phyloP scores from a whole-genome alignment of 257 asterid species.

The Avicennia marina region DNA sequence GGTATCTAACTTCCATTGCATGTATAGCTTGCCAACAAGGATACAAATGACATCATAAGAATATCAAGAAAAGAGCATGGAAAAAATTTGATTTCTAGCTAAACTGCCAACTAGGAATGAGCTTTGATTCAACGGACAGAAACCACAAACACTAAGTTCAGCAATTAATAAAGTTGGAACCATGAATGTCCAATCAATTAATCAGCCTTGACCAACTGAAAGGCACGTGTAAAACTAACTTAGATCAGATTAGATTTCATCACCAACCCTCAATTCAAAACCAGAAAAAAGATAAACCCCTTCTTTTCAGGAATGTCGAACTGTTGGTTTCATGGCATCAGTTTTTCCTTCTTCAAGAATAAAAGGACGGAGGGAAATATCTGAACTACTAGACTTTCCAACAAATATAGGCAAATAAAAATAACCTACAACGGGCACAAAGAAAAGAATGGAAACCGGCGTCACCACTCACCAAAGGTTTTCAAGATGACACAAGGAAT shows the following conservation, averaged over 20 bases:
- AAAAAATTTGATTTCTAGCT: conserved; percentile 18
- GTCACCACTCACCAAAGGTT: too few species aligned
- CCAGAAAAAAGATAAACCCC: conserved; percentile 30
- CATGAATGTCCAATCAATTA: conserved; percentile 13
- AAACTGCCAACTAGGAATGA: too few species aligned
- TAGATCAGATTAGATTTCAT: conserved; percentile 51
- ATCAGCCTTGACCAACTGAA: too few species aligned
- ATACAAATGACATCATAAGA: conserved; percentile 11
- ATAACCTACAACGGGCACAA: neutral
- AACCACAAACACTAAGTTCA: conserved; percentile 10
- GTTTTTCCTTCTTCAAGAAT: too few species aligned
- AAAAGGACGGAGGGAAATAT: too few species aligned
- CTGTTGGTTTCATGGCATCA: conserved; percentile 21
- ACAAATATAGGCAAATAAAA: conserved; percentile 2
- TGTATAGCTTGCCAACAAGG: conserved; percentile 20
- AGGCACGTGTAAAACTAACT: conserved; percentile 39
- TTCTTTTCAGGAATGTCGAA: conserved; percentile 27
- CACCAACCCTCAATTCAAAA: conserved; percentile 43
- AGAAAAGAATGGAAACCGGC: too few species aligned
- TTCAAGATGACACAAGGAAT: too few species aligned
- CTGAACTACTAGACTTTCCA: too few species aligned
- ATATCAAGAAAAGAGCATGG: conserved; percentile 13
- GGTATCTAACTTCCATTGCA: conserved; percentile 12
- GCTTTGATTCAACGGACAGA: conserved; percentile 23
- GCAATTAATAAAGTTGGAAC: conserved; percentile 13